Conservation (phyloP, 1,139 yeast species). For the Scheffersomyces stambukii region DNA sequence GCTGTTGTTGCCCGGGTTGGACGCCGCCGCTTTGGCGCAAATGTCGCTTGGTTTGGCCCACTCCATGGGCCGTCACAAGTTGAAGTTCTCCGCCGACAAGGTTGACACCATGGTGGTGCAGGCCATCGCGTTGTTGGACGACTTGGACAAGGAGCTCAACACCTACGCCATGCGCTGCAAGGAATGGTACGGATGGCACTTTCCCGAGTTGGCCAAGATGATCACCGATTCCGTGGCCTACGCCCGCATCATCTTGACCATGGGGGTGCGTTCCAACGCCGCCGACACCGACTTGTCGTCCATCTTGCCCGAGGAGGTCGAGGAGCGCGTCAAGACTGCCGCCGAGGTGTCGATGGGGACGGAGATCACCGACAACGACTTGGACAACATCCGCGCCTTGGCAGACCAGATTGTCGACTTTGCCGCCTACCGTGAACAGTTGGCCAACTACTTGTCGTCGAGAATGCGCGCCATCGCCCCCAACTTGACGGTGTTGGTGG, state of each 20-base stretch:
- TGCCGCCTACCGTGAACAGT: slow-evolving; percentile 86
- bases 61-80: slow-evolving; percentile 95
- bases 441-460: slow-evolving; percentile 83
- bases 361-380: slow-evolving; percentile 91
- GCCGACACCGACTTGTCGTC: slow-evolving; percentile 86
- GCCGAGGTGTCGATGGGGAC: slow-evolving; percentile 99
- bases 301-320: slow-evolving; percentile 88
- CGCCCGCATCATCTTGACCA: slow-evolving; percentile 85
- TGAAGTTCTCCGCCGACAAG: slow-evolving; percentile 95
- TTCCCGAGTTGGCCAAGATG: slow-evolving; percentile 96
- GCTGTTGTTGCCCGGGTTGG: slow-evolving; percentile 88
- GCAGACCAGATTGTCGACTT: slow-evolving; percentile 94
- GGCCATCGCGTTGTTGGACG: slow-evolving; percentile 95
- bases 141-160: slow-evolving; percentile 94
- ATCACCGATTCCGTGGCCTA: slow-evolving; percentile 93
- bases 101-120: slow-evolving; percentile 98
- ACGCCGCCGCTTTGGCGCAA: slow-evolving; percentile 78
- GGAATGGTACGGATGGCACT: slow-evolving; percentile 99
- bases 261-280: slow-evolving; percentile 95
- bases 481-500: slow-evolving; percentile 91
- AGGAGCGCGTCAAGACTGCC: slow-evolving; percentile 74
- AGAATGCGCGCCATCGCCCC: slow-evolving; percentile 99
- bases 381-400: slow-evolving; percentile 83
- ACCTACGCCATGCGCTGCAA: slow-evolving; percentile 98
- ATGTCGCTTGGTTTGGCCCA: slow-evolving; percentile 98